phyloP scores from a whole-genome alignment of 2,329 filamentous ascomycete species.

The Venturia asperata region DNA sequence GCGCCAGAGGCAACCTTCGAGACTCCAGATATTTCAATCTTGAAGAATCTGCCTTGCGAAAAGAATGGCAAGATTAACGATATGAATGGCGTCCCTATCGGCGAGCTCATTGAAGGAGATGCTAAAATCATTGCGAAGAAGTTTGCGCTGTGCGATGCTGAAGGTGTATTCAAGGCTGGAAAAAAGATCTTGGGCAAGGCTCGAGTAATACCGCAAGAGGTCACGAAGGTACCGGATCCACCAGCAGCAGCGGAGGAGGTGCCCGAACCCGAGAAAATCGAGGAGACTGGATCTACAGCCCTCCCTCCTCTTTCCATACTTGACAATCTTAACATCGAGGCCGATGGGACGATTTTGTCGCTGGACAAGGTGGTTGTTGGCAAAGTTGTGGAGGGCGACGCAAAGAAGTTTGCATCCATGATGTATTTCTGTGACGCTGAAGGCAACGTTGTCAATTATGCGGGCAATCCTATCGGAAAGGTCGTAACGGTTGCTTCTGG shows the following conservation, averaged over 20 bases:
- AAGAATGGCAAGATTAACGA: slow-evolving; percentile 45
- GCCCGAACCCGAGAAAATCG: slow-evolving; percentile 42
- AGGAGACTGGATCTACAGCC: slow-evolving; percentile 35
- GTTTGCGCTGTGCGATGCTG: slow-evolving; percentile 40
- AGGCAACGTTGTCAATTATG: slow-evolving; percentile 45
- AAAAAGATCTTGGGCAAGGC: slow-evolving; percentile 46
- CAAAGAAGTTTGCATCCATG: slow-evolving; percentile 40
- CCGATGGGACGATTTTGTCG: slow-evolving; percentile 48
- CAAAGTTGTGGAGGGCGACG: slow-evolving; percentile 42
- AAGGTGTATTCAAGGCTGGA: slow-evolving; percentile 43
- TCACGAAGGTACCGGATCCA: slow-evolving; percentile 25
- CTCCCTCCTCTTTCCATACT: slow-evolving; percentile 42
- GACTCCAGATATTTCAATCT: slow-evolving; percentile 37
- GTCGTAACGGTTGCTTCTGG: slow-evolving; percentile 51
- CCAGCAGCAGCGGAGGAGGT: slow-evolving; percentile 38
- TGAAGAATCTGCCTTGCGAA: slow-evolving; percentile 44
- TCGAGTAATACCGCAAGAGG: slow-evolving; percentile 40
- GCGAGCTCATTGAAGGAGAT: slow-evolving; percentile 44
- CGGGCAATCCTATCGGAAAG: slow-evolving; percentile 51
- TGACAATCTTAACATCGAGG: slow-evolving; percentile 49
- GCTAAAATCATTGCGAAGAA: slow-evolving; percentile 47
- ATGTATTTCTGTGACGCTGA: slow-evolving; percentile 44
- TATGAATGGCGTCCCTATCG: slow-evolving; percentile 39
- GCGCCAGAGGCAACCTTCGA: slow-evolving; percentile 30
- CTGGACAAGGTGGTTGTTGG: slow-evolving; percentile 46